phyloP scores from a whole-genome alignment of 2,329 filamentous ascomycete species.

The Neofusicoccum parvum region DNA sequence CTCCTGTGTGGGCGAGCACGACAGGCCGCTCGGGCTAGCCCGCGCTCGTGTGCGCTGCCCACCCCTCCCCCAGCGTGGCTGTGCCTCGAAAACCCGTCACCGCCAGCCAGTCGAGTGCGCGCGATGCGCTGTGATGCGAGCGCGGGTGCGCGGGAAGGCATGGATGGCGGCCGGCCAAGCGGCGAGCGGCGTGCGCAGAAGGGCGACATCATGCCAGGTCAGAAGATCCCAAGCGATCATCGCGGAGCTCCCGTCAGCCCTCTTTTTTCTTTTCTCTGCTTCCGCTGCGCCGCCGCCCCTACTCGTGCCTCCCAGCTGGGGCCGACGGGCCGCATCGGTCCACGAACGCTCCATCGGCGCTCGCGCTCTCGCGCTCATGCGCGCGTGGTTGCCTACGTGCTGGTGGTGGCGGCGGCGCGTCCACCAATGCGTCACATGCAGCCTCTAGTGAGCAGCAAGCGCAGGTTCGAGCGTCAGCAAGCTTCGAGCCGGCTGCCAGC shows the following conservation, averaged over 20 bases:
- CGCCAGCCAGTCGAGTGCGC: neutral
- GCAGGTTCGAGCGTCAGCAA: conserved; percentile 14
- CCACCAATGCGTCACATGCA: conserved; percentile 14
- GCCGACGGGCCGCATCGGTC: no score
- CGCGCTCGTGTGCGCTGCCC: neutral
- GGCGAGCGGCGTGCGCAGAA: neutral
- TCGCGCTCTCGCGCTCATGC: neutral
- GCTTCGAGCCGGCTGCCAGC: conserved; percentile 5
- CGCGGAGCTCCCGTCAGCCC: conserved; percentile 10
- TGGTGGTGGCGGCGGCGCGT: neutral
- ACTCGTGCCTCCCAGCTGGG: neutral
- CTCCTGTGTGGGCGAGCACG: conserved; percentile 19
- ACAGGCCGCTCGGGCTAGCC: conserved; percentile 13
- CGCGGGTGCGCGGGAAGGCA: conserved; percentile 17
- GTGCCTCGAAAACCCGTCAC: neutral
- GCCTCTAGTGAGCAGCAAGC: neutral
- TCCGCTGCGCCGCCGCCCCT: conserved; percentile 2
- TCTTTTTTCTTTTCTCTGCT: neutral
- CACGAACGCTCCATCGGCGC: neutral
- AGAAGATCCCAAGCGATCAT: conserved; percentile 20
- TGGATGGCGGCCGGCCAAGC: conserved; percentile 1
- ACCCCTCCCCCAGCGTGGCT: conserved; percentile 4
- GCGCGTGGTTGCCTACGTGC: neutral
- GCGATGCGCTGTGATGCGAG: neutral
- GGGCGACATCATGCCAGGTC: conserved; percentile 16